Percentiles rank a stretch among this genome's conserved stretches.
Evolutionary conservation across 768 basidiomycete species (phyloP).

Genomic region (Termitomyces sp.): DNA sequence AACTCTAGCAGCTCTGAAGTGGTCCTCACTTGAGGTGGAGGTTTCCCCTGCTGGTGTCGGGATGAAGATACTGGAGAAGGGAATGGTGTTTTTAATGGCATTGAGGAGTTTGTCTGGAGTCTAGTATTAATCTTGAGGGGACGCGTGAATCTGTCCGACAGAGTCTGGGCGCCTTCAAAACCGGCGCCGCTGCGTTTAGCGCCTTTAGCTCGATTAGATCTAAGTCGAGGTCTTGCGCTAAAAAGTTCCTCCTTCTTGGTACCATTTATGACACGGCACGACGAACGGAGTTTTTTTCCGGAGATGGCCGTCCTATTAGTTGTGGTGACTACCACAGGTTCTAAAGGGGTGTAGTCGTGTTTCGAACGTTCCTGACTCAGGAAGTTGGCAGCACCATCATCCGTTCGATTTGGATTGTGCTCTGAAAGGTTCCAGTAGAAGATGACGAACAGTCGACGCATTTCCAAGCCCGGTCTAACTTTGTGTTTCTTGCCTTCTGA

Average conservation of each 20-base stretch:
- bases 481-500: not conserved
- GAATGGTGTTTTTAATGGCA: not conserved
- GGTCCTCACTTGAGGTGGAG: not conserved
- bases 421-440: constrained; percentile 21
- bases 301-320: not conserved
- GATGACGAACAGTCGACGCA: constrained; percentile 14
- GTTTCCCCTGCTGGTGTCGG: not conserved
- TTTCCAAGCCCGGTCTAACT: constrained; percentile 7
- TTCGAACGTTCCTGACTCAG: constrained; percentile 3
- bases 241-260: not conserved
- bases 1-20: not conserved
- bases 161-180: not conserved
- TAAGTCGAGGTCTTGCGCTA: not conserved
- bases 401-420: not conserved
- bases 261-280: not conserved
- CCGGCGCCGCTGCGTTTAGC: not conserved
- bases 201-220: not conserved
- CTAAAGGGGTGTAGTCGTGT: constrained; percentile 1
- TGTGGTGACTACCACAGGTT: not conserved
- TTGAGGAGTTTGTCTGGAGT: not conserved
- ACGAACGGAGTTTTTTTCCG: not conserved
- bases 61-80: not conserved
- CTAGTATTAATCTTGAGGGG: not conserved
- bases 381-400: constrained; percentile 14
- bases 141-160: not conserved